These are phyloP conservation scores for Penicillium palitans DNA, from an alignment of 2,329 filamentous ascomycete genomes.

Conservation along the genomic window DNA sequence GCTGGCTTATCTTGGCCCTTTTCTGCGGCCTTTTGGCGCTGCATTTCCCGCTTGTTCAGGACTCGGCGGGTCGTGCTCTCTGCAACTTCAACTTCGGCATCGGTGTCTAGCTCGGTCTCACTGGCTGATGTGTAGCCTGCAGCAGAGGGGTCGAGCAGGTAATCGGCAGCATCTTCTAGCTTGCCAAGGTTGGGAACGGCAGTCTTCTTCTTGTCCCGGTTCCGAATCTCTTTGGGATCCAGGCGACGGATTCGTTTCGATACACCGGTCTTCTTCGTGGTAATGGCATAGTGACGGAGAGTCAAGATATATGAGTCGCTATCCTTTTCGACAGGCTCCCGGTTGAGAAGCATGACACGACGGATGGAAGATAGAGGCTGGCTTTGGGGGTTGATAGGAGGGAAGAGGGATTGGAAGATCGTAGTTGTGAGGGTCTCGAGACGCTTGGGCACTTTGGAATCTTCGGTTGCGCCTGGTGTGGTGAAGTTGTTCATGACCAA, in stretches of 20 bases:
- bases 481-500: slow-evolving; percentile 99
- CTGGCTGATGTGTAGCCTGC: slow-evolving; percentile 91
- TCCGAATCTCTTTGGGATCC: slow-evolving; percentile 79
- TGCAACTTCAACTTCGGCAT: slow-evolving; percentile 88
- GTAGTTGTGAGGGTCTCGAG: slow-evolving; percentile 91
- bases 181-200: slow-evolving; percentile 84
- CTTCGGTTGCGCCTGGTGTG: slow-evolving; percentile 57
- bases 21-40: slow-evolving; percentile 46
- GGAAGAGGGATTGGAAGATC: slow-evolving; percentile 94
- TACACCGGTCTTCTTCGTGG: slow-evolving; percentile 79
- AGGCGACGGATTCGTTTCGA: slow-evolving; percentile 81
- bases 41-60: slow-evolving; percentile 53
- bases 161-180: slow-evolving; percentile 91
- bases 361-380: slow-evolving; percentile 91
- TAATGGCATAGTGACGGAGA: slow-evolving; percentile 92
- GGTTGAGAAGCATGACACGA: slow-evolving; percentile 84
- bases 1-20: slow-evolving; percentile 46
- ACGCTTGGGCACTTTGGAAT: slow-evolving; percentile 78
- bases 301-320: slow-evolving; percentile 78
- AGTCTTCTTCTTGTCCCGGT: slow-evolving; percentile 64
- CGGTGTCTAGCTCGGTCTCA: slow-evolving; percentile 89
- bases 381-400: slow-evolving; percentile 87
- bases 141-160: slow-evolving; percentile 75
- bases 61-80: slow-evolving; percentile 56
- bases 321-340: slow-evolving; percentile 57